Base-by-base conservation (phyloP, 768 basidiomycete species). In the Tulasnella sp. region DNA sequence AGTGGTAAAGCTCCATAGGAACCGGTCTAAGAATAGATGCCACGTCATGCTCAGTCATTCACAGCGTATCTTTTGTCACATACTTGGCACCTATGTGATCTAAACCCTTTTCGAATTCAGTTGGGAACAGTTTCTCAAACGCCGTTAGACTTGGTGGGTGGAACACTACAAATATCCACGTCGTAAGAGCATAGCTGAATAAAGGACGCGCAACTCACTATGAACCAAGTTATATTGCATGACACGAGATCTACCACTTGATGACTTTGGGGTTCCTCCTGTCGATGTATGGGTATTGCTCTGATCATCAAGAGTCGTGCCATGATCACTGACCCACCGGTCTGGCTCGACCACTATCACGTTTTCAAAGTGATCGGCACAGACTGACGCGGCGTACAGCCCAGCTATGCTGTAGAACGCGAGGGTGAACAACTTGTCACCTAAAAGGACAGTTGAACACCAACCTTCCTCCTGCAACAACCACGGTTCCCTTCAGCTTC, bases 361-460 rank as follows among this genome's bases (percentile, higher is more conserved):
- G 22, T 39, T 42, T 4, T 51, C 49, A 22, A 51, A 51, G 28
- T 51, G 49, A 22, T 42, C 20, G 10, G 49, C 37, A 29, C 49
- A 51, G 13, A 43, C 39, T 1, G 49, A 28, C 4, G 49, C 49
- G 28, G 49, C 40, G 25, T 42, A 29, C 37, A 51, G 27, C 9
- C 49, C 49, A 13, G 37, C 37, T 7, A 51, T 32, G 29, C 49
- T 51, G 25, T 7, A 5, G 29, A 2, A 6, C 2, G 27, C 19
- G 4, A 3, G 4, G 2, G 10, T 24, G 4, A 12, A 45, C 1
- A 28, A 5, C 13, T 19, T 5, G 1, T 9, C 22, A 24, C 31
- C 25, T n/a, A 29, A 8, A 5, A 8, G 24, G 9, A 7, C 20
- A 19, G 43, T 5, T 8, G 7, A n/a, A 28, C 8, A 32, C 40